Percentiles rank a stretch among this genome's conserved stretches.
These are phyloP conservation scores for Paraphoma chrysanthemicola DNA, from an alignment of 2,329 filamentous ascomycete species.

Conservation along the genomic window DNA sequence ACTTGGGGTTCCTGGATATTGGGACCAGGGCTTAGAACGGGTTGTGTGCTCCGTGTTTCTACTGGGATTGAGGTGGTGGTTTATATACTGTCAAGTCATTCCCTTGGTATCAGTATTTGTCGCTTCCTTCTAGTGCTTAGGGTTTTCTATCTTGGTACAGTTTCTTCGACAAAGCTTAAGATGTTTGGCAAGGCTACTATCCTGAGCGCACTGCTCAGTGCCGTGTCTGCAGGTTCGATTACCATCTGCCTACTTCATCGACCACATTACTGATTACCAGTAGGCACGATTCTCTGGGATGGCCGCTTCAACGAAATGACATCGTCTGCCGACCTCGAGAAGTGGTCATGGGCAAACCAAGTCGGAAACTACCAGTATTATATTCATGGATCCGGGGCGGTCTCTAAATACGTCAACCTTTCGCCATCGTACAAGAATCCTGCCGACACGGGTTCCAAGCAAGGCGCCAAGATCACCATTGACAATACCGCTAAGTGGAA, in stretches of 20 bases:
- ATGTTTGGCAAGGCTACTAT: conserved; percentile 43
- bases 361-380: conserved; percentile 78
- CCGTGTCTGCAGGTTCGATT: conserved; percentile 38
- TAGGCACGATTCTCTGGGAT: conserved; percentile 66
- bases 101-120: not conserved
- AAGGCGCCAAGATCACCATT: conserved; percentile 74
- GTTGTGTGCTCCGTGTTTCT: conserved; percentile 15
- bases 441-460: conserved; percentile 64
- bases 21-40: conserved; percentile 17
- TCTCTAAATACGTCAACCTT: conserved; percentile 68
- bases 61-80: conserved; percentile 9
- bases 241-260: not conserved
- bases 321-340: conserved; percentile 61
- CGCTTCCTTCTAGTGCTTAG: not conserved
- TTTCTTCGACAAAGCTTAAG: conserved; percentile 1
- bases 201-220: conserved; percentile 38
- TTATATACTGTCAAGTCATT: conserved; percentile 24
- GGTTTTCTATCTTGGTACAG: too few relatives aligned
- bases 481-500: conserved; percentile 72
- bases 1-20: conserved; percentile 23
- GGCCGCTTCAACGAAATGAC: conserved; percentile 69
- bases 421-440: conserved; percentile 69
- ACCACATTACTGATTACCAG: not conserved
- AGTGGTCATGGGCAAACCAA: conserved; percentile 73
- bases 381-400: conserved; percentile 68